Percentiles rank a stretch among this genome's conserved stretches.
Evolutionary conservation across 768 basidiomycete species (phyloP).

Genomic region (Pleurotus giganteus): DNA sequence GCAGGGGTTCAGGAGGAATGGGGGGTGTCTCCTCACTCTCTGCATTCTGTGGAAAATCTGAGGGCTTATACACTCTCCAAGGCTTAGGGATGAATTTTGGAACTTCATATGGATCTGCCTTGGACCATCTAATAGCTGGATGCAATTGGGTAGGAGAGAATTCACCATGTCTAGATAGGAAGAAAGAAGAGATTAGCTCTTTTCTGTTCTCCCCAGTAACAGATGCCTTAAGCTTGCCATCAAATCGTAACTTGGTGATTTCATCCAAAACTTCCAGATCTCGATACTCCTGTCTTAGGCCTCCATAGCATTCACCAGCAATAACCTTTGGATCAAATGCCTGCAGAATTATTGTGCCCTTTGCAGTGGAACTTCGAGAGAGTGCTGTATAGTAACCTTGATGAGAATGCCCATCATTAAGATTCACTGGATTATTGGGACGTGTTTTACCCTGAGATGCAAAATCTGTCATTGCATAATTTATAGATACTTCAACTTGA

Average conservation of each 20-base stretch:
- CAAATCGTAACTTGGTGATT: conserved; percentile 16
- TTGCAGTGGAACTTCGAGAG: conserved; percentile 17
- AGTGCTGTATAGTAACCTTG: conserved; percentile 16
- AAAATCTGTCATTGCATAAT: conserved; percentile 29
- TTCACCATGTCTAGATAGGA: background rate
- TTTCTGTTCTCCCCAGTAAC: conserved; percentile 1
- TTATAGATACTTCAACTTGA: conserved; percentile 26
- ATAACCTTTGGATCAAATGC: conserved; percentile 20
- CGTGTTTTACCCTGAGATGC: conserved; percentile 21
- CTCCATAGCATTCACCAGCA: conserved; percentile 19
- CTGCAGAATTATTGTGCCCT: conserved; percentile 28
- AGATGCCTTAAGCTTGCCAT: background rate
- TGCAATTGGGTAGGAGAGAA: too few relatives aligned
- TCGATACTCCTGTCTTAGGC: conserved; percentile 18
- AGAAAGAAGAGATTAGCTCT: conserved; percentile 3
- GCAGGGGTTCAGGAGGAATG: too few relatives aligned
- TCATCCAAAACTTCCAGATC: conserved; percentile 21
- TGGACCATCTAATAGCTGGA: too few relatives aligned
- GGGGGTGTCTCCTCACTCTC: too few relatives aligned
- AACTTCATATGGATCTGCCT: too few relatives aligned
- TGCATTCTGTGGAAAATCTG: too few relatives aligned
- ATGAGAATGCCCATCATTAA: conserved; percentile 17
- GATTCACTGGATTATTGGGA: conserved; percentile 26
- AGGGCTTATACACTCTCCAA: too few relatives aligned
- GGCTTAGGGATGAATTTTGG: too few relatives aligned